Conservation (phyloP, 2,329 filamentous ascomycete species). For the Dactylellina parvicollis region DNA sequence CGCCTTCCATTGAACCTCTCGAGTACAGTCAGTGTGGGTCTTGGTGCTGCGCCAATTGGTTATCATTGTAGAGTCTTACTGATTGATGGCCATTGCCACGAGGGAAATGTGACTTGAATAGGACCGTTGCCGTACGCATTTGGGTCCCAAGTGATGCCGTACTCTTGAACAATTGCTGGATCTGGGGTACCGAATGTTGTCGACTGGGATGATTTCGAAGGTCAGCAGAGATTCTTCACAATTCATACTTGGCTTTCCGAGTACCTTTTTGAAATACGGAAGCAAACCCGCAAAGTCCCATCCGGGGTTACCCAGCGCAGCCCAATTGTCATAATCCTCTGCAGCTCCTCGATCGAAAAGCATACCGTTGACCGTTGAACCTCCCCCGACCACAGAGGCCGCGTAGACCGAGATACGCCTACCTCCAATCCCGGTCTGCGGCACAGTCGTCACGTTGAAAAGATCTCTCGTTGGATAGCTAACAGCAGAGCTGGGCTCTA, state of each 20-base stretch:
- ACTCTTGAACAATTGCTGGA: conserved; percentile 57
- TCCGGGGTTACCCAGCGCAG: conserved; percentile 62
- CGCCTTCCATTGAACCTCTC: conserved; percentile 45
- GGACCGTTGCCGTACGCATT: conserved; percentile 59
- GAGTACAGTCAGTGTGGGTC: background rate
- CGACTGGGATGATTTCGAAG: conserved; percentile 56
- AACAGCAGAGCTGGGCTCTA: conserved; percentile 58
- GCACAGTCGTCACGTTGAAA: conserved; percentile 61
- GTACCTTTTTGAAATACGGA: conserved; percentile 60
- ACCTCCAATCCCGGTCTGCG: conserved; percentile 62
- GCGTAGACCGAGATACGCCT: conserved; percentile 58
- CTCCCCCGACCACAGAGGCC: conserved; percentile 62
- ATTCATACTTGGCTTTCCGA: background rate
- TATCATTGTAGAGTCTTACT: conserved; percentile 23
- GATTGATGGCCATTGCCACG: conserved; percentile 57
- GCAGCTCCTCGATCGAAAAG: conserved; percentile 64
- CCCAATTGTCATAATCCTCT: conserved; percentile 64
- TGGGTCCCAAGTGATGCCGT: conserved; percentile 60
- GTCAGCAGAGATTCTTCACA: background rate
- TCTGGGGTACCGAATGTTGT: conserved; percentile 59
- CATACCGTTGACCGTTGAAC: conserved; percentile 64
- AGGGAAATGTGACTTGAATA: conserved; percentile 60
- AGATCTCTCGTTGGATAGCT: conserved; percentile 57
- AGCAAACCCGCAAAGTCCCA: conserved; percentile 63
- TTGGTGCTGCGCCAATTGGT: background rate